phyloP scores from a whole-genome alignment of 208 protist species.

The Leishmania martiniquensis region DNA sequence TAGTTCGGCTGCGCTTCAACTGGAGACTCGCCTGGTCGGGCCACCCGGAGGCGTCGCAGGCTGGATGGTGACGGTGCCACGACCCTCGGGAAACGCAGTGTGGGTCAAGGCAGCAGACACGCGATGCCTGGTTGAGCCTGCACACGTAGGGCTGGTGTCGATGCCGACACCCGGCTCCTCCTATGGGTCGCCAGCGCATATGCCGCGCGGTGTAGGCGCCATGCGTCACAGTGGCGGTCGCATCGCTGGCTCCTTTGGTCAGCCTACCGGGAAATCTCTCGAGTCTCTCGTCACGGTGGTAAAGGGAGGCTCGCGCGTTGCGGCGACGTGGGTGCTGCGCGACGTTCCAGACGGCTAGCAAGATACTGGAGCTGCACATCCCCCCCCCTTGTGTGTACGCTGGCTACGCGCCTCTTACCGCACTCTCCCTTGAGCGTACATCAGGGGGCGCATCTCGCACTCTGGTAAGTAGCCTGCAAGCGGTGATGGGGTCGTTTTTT shows the following conservation, averaged over 20 bases:
- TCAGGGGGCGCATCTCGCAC: neutral
- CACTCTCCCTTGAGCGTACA: neutral
- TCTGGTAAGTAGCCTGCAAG: neutral
- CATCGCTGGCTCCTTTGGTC: neutral
- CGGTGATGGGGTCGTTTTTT: neutral
- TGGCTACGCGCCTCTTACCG: neutral
- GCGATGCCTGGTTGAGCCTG: slow-evolving; percentile 28
- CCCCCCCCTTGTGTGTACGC: neutral
- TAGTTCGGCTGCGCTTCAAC: slow-evolving; percentile 6
- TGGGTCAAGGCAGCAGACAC: slow-evolving; percentile 17
- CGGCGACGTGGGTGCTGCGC: slow-evolving; percentile 17
- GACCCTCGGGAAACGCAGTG: slow-evolving; percentile 16
- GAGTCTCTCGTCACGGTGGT: slow-evolving; percentile 21
- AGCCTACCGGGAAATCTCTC: neutral
- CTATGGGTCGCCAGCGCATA: neutral
- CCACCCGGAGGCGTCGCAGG: neutral
- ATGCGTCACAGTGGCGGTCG: neutral
- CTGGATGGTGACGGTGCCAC: slow-evolving; percentile 9
- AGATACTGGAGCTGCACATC: slow-evolving; percentile 2
- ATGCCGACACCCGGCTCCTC: slow-evolving; percentile 1
- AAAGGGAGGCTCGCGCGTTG: slow-evolving; percentile 17
- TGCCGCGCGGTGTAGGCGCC: too few species aligned
- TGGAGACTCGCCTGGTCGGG: neutral
- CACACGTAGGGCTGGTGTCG: slow-evolving; percentile 19
- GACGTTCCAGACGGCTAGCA: slow-evolving; percentile 9